Conservation (phyloP, 208 protist species). For the Porcisia hertigi region DNA sequence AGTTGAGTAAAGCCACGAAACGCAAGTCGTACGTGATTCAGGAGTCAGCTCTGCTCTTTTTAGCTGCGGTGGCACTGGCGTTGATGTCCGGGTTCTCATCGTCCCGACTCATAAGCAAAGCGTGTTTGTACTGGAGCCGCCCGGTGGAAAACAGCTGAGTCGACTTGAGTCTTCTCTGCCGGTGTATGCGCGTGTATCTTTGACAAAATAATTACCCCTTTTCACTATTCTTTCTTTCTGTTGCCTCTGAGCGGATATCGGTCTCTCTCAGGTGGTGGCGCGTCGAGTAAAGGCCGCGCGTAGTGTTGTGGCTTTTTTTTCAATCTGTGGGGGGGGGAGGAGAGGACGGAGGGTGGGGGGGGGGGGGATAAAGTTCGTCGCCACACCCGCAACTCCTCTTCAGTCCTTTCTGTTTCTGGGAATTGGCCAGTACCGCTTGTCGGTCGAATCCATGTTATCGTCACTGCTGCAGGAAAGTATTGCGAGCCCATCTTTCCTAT, state of each 20-base stretch:
- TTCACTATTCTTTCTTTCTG: no score
- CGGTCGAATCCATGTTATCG: background rate
- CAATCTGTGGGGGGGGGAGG: no score
- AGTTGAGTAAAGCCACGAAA: background rate
- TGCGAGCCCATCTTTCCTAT: background rate
- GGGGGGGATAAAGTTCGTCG: background rate
- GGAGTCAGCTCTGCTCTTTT: background rate
- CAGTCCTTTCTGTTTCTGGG: background rate
- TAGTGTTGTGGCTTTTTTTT: background rate
- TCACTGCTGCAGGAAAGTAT: background rate
- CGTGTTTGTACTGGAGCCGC: no score
- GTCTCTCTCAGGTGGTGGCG: background rate
- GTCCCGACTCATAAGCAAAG: background rate
- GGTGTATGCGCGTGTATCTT: background rate
- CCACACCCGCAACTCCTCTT: background rate
- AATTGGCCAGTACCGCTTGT: background rate
- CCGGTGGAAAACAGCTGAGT: background rate
- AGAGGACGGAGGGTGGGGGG: no score
- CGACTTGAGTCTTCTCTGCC: background rate
- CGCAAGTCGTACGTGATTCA: background rate
- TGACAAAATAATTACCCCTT: background rate
- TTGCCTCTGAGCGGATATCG: no score
- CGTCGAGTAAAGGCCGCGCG: background rate
- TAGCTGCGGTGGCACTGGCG: background rate
- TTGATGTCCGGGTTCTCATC: background rate